Conservation (phyloP, 163 green algal genomes). For the Scenedesmus sp. region DNA sequence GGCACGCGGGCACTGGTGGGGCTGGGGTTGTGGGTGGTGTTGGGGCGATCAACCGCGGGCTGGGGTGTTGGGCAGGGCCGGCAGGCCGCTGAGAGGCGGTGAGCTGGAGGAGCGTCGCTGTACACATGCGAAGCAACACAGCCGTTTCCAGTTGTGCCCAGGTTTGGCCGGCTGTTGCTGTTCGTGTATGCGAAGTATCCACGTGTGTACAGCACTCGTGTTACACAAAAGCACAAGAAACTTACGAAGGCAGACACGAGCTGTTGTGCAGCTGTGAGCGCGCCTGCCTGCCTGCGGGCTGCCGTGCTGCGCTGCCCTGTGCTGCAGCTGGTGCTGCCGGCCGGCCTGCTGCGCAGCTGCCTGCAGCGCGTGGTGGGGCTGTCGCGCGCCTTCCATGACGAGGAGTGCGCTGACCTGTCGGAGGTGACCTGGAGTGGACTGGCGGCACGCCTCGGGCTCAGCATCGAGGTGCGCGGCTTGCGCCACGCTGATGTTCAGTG, state of each 20-base stretch:
- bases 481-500: not conserved
- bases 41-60: not conserved
- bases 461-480: slow-evolving; percentile 12
- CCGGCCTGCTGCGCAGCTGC: not conserved
- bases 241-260: no score
- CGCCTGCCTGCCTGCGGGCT: not conserved
- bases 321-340: slow-evolving; percentile 41
- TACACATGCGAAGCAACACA: no score
- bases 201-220: no score
- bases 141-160: no score
- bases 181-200: no score
- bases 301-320: not conserved
- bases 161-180: no score
- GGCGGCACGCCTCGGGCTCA: slow-evolving; percentile 1
- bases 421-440: slow-evolving; percentile 36
- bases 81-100: no score
- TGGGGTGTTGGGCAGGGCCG: no score
- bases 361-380: not conserved
- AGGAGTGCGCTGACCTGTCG: slow-evolving; percentile 37
- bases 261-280: no score
- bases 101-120: no score
- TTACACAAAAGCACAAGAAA: no score
- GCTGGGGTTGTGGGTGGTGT: not conserved
- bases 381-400: slow-evolving; percentile 13
- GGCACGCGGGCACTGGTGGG: no score